Conservation (phyloP, 495 filamentous ascomycete genomes). For the Eremomyces bilateralis region DNA sequence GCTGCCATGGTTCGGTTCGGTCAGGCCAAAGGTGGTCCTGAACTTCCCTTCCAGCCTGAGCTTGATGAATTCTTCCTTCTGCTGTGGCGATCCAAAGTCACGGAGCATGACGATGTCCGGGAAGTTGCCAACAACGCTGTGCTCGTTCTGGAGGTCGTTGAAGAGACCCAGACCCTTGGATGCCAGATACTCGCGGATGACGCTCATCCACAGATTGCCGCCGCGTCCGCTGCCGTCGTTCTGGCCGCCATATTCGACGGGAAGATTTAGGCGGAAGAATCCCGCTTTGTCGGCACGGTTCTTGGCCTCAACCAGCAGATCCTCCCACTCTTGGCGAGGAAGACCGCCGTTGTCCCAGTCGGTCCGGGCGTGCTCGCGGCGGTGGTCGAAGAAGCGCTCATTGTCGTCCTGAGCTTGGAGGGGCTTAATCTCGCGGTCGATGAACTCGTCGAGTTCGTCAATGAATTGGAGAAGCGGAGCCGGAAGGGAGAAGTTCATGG, state of each 20-base stretch:
- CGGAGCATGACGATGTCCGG: constrained; percentile 34
- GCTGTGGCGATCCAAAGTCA: constrained; percentile 28
- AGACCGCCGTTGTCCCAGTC: constrained; percentile 31
- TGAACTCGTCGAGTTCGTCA: constrained; percentile 28
- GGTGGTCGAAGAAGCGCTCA: constrained; percentile 38
- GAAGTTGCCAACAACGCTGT: constrained; percentile 35
- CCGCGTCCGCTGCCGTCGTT: constrained; percentile 17
- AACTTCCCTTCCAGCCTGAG: constrained; percentile 27
- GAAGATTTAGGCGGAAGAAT: constrained; percentile 33
- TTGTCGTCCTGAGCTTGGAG: constrained; percentile 30
- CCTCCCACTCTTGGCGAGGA: constrained; percentile 33
- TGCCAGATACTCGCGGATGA: constrained; percentile 33
- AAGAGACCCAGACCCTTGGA: constrained; percentile 33
- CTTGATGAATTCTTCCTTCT: constrained; percentile 27
- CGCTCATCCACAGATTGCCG: constrained; percentile 36
- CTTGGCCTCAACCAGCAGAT: constrained; percentile 24
- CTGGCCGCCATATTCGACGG: constrained; percentile 31
- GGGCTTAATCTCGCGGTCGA: constrained; percentile 27
- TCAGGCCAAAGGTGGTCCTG: constrained; percentile 33
- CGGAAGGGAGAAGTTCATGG: constrained; percentile 35
- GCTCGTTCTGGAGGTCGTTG: constrained; percentile 41
- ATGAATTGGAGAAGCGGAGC: constrained; percentile 25
- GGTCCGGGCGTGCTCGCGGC: constrained; percentile 33
- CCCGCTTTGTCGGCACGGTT: constrained; percentile 29
- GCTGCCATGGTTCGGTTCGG: constrained; percentile 36